Evolutionary conservation across 352 stramenopile genomes (phyloP).

Genomic region (Globisporangium paroecandrum): DNA sequence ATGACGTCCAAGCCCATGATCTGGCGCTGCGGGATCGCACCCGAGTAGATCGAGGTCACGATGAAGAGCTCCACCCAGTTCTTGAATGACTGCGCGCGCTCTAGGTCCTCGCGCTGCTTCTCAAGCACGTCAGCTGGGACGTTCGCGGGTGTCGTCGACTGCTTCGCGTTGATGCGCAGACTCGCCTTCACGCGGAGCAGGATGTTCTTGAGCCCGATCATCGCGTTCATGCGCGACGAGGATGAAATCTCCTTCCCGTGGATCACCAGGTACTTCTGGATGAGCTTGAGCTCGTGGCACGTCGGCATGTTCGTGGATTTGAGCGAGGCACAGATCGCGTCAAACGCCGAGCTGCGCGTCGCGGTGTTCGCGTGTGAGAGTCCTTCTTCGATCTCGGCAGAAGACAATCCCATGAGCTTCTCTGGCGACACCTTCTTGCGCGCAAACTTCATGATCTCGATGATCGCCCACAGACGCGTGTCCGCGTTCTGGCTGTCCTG

Average conservation of each 20-base stretch:
- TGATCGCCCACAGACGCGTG: slow-evolving; percentile 60
- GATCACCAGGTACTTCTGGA: slow-evolving; percentile 67
- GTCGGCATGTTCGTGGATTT: slow-evolving; percentile 77
- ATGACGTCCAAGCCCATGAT: slow-evolving; percentile 74
- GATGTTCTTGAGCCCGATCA: slow-evolving; percentile 75
- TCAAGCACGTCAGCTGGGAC: slow-evolving; percentile 3
- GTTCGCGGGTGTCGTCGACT: not conserved
- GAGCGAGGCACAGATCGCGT: slow-evolving; percentile 71
- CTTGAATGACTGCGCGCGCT: slow-evolving; percentile 46
- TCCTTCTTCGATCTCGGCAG: slow-evolving; percentile 49
- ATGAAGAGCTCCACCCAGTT: slow-evolving; percentile 69
- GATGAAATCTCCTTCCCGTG: slow-evolving; percentile 73
- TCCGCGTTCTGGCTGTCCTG: slow-evolving; percentile 26
- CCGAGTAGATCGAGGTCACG: slow-evolving; percentile 57
- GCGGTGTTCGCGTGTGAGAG: slow-evolving; percentile 54
- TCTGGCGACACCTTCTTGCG: slow-evolving; percentile 63
- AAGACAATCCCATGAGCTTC: slow-evolving; percentile 48
- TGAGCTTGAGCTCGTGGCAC: slow-evolving; percentile 43
- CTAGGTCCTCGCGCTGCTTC: slow-evolving; percentile 29
- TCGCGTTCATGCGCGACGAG: slow-evolving; percentile 61
- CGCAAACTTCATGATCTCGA: slow-evolving; percentile 79
- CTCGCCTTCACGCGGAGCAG: slow-evolving; percentile 74
- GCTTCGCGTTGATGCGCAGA: slow-evolving; percentile 38
- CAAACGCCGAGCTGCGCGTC: slow-evolving; percentile 68
- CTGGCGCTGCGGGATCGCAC: slow-evolving; percentile 60